Evolutionary conservation across 257 asterid genomes (phyloP).

Genomic region (Paraleonurus japonicus): DNA sequence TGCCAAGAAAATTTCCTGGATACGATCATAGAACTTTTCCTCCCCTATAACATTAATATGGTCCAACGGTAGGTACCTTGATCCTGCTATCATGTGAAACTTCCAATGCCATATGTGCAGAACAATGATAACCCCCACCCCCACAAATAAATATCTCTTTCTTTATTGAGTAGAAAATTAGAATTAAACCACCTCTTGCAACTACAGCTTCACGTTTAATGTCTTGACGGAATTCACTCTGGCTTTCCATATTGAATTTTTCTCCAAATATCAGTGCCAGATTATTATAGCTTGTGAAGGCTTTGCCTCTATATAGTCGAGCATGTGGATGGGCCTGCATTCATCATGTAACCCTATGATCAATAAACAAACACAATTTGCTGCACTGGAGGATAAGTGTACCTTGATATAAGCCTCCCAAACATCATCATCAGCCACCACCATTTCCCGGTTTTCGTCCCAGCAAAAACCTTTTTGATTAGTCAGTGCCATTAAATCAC

Average conservation of each 20-base stretch:
- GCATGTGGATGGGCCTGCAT: conserved; percentile 42
- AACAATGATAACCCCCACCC: background rate
- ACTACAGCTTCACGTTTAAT: conserved; percentile 23
- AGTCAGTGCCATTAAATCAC: conserved; percentile 29
- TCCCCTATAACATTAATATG: background rate
- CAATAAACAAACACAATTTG: conserved; percentile 17
- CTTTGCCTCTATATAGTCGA: conserved; percentile 37
- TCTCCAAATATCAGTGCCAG: conserved; percentile 37
- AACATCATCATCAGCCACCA: conserved; percentile 38
- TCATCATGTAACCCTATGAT: conserved; percentile 17
- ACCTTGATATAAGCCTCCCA: conserved; percentile 48
- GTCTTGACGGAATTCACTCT: conserved; percentile 24
- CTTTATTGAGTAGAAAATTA: background rate
- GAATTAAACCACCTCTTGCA: conserved; percentile 28
- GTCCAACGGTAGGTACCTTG: background rate
- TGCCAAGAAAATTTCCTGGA: background rate
- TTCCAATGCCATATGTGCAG: background rate
- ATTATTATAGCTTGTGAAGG: conserved; percentile 29
- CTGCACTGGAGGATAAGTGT: conserved; percentile 17
- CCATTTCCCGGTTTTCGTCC: conserved; percentile 42
- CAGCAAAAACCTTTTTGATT: conserved; percentile 42
- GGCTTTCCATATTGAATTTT: conserved; percentile 21
- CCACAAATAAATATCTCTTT: background rate
- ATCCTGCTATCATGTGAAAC: background rate
- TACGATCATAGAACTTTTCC: background rate